Percentiles rank a stretch among this genome's conserved stretches.
These are phyloP conservation scores for Epichloe amarillans DNA, from an alignment of 2,329 filamentous ascomycete genomes.

Conservation along the genomic window DNA sequence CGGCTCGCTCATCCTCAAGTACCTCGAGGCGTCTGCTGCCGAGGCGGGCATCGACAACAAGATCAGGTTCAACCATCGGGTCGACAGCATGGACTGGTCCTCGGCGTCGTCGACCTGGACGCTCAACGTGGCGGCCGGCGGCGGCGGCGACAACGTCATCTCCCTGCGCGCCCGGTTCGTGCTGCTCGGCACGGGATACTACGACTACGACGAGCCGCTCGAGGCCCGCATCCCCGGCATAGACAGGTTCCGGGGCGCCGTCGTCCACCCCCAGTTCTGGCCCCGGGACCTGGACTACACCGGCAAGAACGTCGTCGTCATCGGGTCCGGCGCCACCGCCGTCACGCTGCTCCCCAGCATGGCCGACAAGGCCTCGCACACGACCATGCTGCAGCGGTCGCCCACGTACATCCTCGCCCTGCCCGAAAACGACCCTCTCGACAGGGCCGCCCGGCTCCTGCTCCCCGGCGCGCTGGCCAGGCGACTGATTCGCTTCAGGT, in stretches of 20 bases:
- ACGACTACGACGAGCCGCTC: slow-evolving; percentile 51
- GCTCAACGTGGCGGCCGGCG: slow-evolving; percentile 23
- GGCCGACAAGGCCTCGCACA: slow-evolving; percentile 44
- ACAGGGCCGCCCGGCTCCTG: slow-evolving; percentile 22
- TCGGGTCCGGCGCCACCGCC: slow-evolving; percentile 65
- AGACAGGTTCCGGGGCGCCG: slow-evolving; percentile 45
- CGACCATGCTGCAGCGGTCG: slow-evolving; percentile 67
- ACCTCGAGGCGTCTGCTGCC: slow-evolving; percentile 35
- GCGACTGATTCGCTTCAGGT: slow-evolving; percentile 31
- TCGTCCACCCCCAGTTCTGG: slow-evolving; percentile 65
- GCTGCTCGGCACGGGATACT: slow-evolving; percentile 44
- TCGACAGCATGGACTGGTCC: slow-evolving; percentile 36
- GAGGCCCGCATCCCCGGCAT: slow-evolving; percentile 48
- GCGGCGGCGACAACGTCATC: neutral
- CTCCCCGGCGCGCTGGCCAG: slow-evolving; percentile 34
- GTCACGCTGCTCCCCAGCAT: slow-evolving; percentile 60
- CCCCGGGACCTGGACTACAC: slow-evolving; percentile 49
- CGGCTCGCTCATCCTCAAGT: slow-evolving; percentile 33
- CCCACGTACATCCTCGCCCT: slow-evolving; percentile 52
- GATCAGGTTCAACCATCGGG: slow-evolving; percentile 34
- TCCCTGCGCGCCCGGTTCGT: slow-evolving; percentile 35
- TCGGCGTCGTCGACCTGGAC: slow-evolving; percentile 40
- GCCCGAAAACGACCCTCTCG: slow-evolving; percentile 23
- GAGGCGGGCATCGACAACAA: slow-evolving; percentile 24
- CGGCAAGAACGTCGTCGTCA: slow-evolving; percentile 53